A percentile compares a stretch with the other conserved stretches of the same genome.
Conservation (phyloP, 441 rosid species). For the Gossypium aridum region DNA sequence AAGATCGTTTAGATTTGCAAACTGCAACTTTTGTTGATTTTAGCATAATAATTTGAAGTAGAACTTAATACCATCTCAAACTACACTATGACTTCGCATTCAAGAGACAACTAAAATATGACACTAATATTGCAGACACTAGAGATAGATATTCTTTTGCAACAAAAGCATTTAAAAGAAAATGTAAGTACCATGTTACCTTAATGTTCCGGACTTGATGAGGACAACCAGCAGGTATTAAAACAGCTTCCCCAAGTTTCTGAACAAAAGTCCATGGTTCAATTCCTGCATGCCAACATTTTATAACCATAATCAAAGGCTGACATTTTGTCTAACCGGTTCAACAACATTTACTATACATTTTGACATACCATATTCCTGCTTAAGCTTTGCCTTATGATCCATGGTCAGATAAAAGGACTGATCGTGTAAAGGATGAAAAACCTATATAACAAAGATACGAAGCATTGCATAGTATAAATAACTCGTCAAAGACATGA, state of each 20-base stretch:
- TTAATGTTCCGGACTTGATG: slow-evolving; percentile 93
- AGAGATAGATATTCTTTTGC: not conserved
- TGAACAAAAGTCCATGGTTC: slow-evolving; percentile 93
- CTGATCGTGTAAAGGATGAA: slow-evolving; percentile 81
- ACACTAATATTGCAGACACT: not conserved
- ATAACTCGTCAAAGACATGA: not conserved
- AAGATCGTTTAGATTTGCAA: not conserved
- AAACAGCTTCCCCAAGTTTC: slow-evolving; percentile 87
- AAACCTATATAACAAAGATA: slow-evolving; percentile 38
- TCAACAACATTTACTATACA: not conserved
- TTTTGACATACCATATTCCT: slow-evolving; percentile 59
- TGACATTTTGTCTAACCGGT: not conserved
- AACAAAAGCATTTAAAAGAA: not conserved
- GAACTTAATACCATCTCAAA: slow-evolving; percentile 4
- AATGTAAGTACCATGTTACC: slow-evolving; percentile 31
- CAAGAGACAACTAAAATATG: not conserved
- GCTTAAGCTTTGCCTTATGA: slow-evolving; percentile 67
- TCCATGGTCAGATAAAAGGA: slow-evolving; percentile 50
- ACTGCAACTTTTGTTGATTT: not conserved
- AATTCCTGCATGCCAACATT: slow-evolving; percentile 39
- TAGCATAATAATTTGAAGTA: not conserved
- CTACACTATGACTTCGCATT: not conserved
- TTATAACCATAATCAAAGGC: not conserved
- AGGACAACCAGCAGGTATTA: slow-evolving; percentile 92
- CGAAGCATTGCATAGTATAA: not conserved